A percentile compares a stretch with the other conserved stretches of the same genome.
These are phyloP conservation scores for Botrytis hyacinthi DNA, from an alignment of 2,329 filamentous ascomycete species.

Conservation along the genomic window DNA sequence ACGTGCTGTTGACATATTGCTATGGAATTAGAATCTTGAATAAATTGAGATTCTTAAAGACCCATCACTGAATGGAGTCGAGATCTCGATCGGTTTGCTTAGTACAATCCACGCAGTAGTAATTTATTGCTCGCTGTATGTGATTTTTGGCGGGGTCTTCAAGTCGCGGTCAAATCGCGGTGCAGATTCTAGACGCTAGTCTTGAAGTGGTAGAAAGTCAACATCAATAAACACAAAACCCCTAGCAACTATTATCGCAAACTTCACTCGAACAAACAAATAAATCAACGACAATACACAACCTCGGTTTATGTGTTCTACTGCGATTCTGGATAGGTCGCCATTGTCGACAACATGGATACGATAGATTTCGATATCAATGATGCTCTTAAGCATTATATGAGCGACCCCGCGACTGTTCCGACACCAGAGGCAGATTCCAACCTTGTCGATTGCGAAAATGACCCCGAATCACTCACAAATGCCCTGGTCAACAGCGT, in stretches of 20 bases:
- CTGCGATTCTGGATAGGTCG: conserved; percentile 11
- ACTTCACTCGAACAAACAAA: conserved; percentile 8
- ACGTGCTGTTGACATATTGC: conserved; percentile 36
- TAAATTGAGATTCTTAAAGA: conserved; percentile 18
- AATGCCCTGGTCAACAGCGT: conserved; percentile 77
- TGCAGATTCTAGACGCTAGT: not conserved
- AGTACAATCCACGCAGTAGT: not conserved
- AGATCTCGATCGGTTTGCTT: not conserved
- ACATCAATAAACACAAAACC: conserved; percentile 20
- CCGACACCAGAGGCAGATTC: conserved; percentile 82
- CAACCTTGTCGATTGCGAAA: conserved; percentile 85
- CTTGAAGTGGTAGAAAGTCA: conserved; percentile 15
- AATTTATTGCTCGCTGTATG: conserved; percentile 2
- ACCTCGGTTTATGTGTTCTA: conserved; percentile 16
- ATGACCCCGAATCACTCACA: conserved; percentile 76
- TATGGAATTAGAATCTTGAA: conserved; percentile 16
- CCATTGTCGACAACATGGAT: conserved; percentile 50
- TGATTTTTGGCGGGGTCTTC: conserved; percentile 17
- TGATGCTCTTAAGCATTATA: conserved; percentile 92
- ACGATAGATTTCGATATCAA: conserved; percentile 93
- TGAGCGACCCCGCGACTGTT: conserved; percentile 84
- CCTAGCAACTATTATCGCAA: conserved; percentile 20
- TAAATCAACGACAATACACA: conserved; percentile 1
- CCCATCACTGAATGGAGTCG: not conserved
- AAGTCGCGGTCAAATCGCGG: conserved; percentile 19